Evolutionary conservation across 2,329 filamentous ascomycete species (phyloP).

Genomic region (Dactylellina drechsleri): DNA sequence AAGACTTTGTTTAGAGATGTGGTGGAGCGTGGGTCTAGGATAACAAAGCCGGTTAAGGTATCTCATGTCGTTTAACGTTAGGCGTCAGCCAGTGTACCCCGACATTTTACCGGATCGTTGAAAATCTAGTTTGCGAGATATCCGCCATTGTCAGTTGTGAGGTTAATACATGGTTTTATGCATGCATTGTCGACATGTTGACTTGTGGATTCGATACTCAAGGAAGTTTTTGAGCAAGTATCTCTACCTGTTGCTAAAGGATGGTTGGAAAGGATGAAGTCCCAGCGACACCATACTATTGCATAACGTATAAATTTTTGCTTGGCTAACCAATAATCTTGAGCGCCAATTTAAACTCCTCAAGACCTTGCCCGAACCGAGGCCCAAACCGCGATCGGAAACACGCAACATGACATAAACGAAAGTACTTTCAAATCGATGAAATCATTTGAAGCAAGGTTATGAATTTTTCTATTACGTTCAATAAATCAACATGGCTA

Average conservation of each 20-base stretch:
- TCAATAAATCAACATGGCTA: constrained; percentile 7
- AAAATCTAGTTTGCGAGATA: not conserved
- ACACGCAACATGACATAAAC: too few relatives aligned
- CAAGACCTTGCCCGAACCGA: too few relatives aligned
- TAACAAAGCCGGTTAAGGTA: not conserved
- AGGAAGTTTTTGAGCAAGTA: too few relatives aligned
- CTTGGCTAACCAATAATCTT: too few relatives aligned
- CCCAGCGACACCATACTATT: too few relatives aligned
- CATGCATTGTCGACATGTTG: not conserved
- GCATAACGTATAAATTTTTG: too few relatives aligned
- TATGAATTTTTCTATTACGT: constrained; percentile 3
- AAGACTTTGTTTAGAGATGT: constrained; percentile 35
- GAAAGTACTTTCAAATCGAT: too few relatives aligned
- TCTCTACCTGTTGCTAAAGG: too few relatives aligned
- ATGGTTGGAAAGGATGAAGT: too few relatives aligned
- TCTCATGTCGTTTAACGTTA: not conserved
- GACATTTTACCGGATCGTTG: not conserved
- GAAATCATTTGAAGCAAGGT: not conserved
- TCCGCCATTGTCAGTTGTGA: constrained; percentile 6
- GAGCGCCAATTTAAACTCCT: too few relatives aligned
- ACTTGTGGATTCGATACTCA: too few relatives aligned
- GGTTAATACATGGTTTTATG: not conserved
- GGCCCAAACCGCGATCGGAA: too few relatives aligned
- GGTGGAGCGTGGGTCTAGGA: constrained; percentile 16
- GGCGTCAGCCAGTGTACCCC: not conserved